Conservation (phyloP, 495 filamentous ascomycete genomes). For the Aspergillus egyptiacus region DNA sequence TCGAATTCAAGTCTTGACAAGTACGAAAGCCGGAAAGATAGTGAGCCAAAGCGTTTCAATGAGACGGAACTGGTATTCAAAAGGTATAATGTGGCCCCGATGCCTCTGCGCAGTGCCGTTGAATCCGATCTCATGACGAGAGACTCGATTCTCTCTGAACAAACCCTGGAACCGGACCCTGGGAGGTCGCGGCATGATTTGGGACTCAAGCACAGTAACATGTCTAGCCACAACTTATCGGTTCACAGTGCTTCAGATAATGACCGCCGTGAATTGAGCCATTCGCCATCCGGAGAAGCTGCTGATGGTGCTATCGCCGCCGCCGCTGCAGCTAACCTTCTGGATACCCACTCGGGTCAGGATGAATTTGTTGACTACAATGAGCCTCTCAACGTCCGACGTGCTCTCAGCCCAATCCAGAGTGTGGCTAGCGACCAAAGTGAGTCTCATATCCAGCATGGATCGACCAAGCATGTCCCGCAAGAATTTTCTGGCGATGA, state of each 20-base stretch:
- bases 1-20: slow-evolving; percentile 54
- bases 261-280: slow-evolving; percentile 38
- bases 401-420: slow-evolving; percentile 77
- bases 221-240: slow-evolving; percentile 50
- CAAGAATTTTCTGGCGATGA: slow-evolving; percentile 22
- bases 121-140: slow-evolving; percentile 75
- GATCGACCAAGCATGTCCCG: slow-evolving; percentile 11
- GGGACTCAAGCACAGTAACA: slow-evolving; percentile 53
- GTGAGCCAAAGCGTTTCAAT: slow-evolving; percentile 44
- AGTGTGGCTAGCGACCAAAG: slow-evolving; percentile 74
- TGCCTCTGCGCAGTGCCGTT: slow-evolving; percentile 81
- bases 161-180: slow-evolving; percentile 57
- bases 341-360: slow-evolving; percentile 35
- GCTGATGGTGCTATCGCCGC: slow-evolving; percentile 42
- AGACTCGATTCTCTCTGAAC: slow-evolving; percentile 79
- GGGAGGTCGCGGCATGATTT: slow-evolving; percentile 44
- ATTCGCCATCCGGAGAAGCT: slow-evolving; percentile 43
- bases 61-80: slow-evolving; percentile 56
- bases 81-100: slow-evolving; percentile 62
- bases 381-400: slow-evolving; percentile 49
- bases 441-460: slow-evolving; percentile 22
- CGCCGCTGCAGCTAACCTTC: slow-evolving; percentile 40
- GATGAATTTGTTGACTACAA: slow-evolving; percentile 42
- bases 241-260: slow-evolving; percentile 47
- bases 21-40: slow-evolving; percentile 43